These are phyloP conservation scores for Aspergillus persii DNA, from an alignment of 2,329 filamentous ascomycete genomes.

Conservation along the genomic window DNA sequence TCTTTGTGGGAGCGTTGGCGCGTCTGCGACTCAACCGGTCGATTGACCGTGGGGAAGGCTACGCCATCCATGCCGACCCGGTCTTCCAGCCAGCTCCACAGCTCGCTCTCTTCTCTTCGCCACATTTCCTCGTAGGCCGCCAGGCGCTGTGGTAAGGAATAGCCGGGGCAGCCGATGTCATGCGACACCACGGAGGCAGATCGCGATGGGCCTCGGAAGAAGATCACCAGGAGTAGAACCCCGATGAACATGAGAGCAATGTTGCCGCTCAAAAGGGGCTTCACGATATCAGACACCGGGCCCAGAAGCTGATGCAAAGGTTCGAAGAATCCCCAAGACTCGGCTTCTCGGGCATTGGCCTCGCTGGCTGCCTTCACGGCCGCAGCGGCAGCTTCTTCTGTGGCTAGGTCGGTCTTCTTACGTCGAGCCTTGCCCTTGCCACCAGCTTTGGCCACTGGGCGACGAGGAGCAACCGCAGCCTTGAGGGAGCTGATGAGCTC, in stretches of 20 bases:
- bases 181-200: slow-evolving; percentile 34
- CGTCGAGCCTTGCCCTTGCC: slow-evolving; percentile 58
- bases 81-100: slow-evolving; percentile 94
- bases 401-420: slow-evolving; percentile 54
- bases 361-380: slow-evolving; percentile 45
- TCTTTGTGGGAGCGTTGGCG: slow-evolving; percentile 36
- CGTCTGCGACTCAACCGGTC: slow-evolving; percentile 39
- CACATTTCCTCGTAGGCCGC: slow-evolving; percentile 92
- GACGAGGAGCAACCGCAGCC: slow-evolving; percentile 66
- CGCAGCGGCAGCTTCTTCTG: slow-evolving; percentile 40
- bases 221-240: slow-evolving; percentile 69
- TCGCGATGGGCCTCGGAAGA: slow-evolving; percentile 56
- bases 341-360: slow-evolving; percentile 39
- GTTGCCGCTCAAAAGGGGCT: slow-evolving; percentile 71
- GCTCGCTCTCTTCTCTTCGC: slow-evolving; percentile 78
- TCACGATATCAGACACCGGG: slow-evolving; percentile 67
- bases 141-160: slow-evolving; percentile 61
- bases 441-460: slow-evolving; percentile 48
- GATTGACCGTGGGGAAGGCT: slow-evolving; percentile 34
- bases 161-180: slow-evolving; percentile 38
- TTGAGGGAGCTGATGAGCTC: slow-evolving; percentile 74
- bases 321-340: slow-evolving; percentile 78
- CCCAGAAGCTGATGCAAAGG: slow-evolving; percentile 68
- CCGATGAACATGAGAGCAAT: slow-evolving; percentile 73
- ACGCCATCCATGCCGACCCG: slow-evolving; percentile 68